A percentile compares a stretch with the other conserved stretches of the same genome.
These are phyloP conservation scores for Fraxinus albicans DNA, from an alignment of 305 asterid species.

Conservation along the genomic window DNA sequence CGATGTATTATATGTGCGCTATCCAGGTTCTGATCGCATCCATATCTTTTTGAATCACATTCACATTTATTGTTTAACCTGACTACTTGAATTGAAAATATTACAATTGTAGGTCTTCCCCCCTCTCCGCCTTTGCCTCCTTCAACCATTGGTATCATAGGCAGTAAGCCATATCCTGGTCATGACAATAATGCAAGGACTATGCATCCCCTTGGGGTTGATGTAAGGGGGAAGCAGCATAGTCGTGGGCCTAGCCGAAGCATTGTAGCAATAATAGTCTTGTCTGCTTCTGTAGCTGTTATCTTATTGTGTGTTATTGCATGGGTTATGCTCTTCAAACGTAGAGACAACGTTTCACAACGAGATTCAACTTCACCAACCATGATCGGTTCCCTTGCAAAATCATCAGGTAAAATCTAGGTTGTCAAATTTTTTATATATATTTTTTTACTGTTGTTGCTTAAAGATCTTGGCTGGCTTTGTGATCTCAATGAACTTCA, in stretches of 20 bases:
- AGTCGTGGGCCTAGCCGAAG: constrained; percentile 53
- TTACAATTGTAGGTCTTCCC: constrained; percentile 69
- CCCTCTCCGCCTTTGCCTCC: constrained; percentile 86
- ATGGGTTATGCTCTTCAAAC: constrained; percentile 60
- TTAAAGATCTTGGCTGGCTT: not conserved
- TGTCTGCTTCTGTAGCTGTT: constrained; percentile 65
- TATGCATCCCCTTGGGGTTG: constrained; percentile 82
- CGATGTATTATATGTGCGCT: constrained; percentile 77
- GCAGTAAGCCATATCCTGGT: constrained; percentile 70
- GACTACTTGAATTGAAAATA: constrained; percentile 14
- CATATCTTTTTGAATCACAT: constrained; percentile 9
- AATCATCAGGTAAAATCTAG: constrained; percentile 69
- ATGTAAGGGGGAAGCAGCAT: constrained; percentile 56
- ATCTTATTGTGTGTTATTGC: constrained; percentile 52
- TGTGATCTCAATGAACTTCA: not conserved
- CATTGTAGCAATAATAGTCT: constrained; percentile 53
- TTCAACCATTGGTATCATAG: constrained; percentile 47
- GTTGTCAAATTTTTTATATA: not conserved
- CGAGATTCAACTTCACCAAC: constrained; percentile 59
- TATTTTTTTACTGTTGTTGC: not conserved
- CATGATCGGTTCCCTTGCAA: constrained; percentile 54
- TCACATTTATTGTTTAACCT: constrained; percentile 16
- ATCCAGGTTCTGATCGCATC: constrained; percentile 62
- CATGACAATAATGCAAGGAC: constrained; percentile 52
- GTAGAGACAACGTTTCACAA: constrained; percentile 36